Conservation (phyloP, 306 rosid genomes). For the Oemleria cerasiformis region DNA sequence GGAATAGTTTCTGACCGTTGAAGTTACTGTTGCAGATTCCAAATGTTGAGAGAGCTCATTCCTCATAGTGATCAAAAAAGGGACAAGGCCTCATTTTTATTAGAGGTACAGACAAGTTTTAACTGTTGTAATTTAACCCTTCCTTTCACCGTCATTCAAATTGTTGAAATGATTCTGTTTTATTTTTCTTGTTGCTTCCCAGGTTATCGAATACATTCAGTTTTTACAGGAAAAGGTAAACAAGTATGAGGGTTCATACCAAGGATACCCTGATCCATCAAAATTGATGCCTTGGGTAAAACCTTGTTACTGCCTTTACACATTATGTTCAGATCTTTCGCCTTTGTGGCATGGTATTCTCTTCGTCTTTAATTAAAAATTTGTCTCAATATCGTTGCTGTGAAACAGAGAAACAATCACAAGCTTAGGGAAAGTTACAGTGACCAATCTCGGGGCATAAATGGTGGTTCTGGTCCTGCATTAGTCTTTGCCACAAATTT, state of each 20-base stretch:
- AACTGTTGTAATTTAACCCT: neutral
- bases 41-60: constrained; percentile 86
- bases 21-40: constrained; percentile 60
- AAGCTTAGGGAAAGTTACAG: constrained; percentile 51
- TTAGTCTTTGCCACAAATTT: constrained; percentile 55
- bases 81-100: constrained; percentile 93
- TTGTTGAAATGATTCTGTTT: neutral
- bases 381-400: constrained; percentile 1
- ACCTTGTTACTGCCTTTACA: constrained; percentile 13
- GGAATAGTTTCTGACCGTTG: constrained; percentile 8
- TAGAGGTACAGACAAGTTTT: constrained; percentile 57
- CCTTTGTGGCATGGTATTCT: constrained; percentile 4
- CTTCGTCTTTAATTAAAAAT: no score
- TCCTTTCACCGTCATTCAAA: neutral
- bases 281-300: constrained; percentile 80
- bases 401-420: constrained; percentile 61
- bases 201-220: constrained; percentile 94
- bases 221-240: constrained; percentile 86
- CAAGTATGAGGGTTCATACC: constrained; percentile 71
- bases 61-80: constrained; percentile 98
- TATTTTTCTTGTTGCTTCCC: constrained; percentile 22
- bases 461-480: constrained; percentile 50
- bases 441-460: constrained; percentile 53
- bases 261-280: constrained; percentile 58
- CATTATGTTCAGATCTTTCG: neutral